Percentiles rank a stretch among this genome's conserved stretches.
These are phyloP conservation scores for Kuraishia ogatae DNA, from an alignment of 805 yeast genomes.

Conservation along the genomic window DNA sequence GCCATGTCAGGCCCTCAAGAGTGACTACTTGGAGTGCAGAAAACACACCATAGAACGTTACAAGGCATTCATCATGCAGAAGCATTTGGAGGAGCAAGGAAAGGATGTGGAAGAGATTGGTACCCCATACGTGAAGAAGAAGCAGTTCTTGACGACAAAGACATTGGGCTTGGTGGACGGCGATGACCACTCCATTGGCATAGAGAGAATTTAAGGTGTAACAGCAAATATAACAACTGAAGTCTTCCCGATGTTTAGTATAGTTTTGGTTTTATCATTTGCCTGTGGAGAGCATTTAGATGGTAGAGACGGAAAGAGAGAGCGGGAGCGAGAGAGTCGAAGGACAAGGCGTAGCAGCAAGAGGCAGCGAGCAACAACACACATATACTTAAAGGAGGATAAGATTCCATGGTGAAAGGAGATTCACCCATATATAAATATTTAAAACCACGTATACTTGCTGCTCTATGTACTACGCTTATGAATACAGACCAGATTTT, in stretches of 20 bases:
- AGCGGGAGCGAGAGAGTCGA: not conserved
- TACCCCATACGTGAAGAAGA: slow-evolving; percentile 29
- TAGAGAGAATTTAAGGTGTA: not conserved
- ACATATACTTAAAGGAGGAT: not conserved
- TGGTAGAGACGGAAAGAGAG: not conserved
- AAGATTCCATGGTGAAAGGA: not conserved
- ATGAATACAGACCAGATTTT: not conserved
- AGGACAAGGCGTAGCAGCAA: too few relatives aligned
- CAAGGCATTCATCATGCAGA: slow-evolving; percentile 23
- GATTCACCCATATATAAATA: too few relatives aligned
- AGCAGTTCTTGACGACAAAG: slow-evolving; percentile 28
- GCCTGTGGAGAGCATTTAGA: too few relatives aligned
- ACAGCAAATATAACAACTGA: too few relatives aligned
- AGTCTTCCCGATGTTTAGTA: too few relatives aligned
- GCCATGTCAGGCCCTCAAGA: slow-evolving; percentile 22
- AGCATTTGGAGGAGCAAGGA: slow-evolving; percentile 21
- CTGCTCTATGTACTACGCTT: not conserved
- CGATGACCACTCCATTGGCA: slow-evolving; percentile 14
- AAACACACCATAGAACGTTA: slow-evolving; percentile 26
- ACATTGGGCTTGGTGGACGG: slow-evolving; percentile 28
- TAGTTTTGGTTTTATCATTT: too few relatives aligned
- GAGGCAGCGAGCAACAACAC: not conserved
- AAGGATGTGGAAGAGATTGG: slow-evolving; percentile 21
- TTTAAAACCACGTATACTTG: not conserved
- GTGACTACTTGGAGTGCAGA: slow-evolving; percentile 28